These are phyloP conservation scores for Mrakia hoshinonis DNA, from an alignment of 768 basidiomycete species.

Conservation along the genomic window DNA sequence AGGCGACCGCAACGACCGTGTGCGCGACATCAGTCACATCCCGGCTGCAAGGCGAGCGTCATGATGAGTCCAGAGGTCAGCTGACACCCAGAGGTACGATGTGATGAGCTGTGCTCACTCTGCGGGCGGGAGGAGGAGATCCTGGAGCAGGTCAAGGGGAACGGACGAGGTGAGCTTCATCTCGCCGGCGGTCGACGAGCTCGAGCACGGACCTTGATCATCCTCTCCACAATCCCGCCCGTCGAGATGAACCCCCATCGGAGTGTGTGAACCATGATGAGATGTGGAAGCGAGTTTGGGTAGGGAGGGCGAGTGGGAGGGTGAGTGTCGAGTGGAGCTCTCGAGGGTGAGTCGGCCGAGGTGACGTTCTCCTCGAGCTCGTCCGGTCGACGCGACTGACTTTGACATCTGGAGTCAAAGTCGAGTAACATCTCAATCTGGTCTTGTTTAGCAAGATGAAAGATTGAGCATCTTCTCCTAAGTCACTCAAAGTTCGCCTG, in stretches of 20 bases:
- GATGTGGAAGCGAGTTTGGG: too few relatives aligned
- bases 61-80: background rate
- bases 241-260: conserved; percentile 18
- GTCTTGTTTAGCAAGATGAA: too few relatives aligned
- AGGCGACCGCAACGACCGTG: conserved; percentile 57
- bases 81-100: background rate
- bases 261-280: conserved; percentile 2
- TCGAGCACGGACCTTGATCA: background rate
- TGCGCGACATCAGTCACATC: conserved; percentile 37
- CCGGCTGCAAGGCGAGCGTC: conserved; percentile 31
- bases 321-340: too few relatives aligned
- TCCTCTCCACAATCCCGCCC: conserved; percentile 14
- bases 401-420: too few relatives aligned
- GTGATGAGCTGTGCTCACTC: background rate
- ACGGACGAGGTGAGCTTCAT: background rate
- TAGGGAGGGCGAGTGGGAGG: too few relatives aligned
- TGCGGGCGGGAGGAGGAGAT: conserved; percentile 19
- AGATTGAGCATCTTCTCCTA: too few relatives aligned
- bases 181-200: background rate
- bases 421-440: too few relatives aligned
- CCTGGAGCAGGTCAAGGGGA: background rate
- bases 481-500: too few relatives aligned
- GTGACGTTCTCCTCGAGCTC: too few relatives aligned
- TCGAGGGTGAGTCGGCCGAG: too few relatives aligned
- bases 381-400: too few relatives aligned